Percentiles rank a stretch among this genome's conserved stretches.
Conservation (phyloP, 1,139 yeast genomes). For the Pichia sp. region DNA sequence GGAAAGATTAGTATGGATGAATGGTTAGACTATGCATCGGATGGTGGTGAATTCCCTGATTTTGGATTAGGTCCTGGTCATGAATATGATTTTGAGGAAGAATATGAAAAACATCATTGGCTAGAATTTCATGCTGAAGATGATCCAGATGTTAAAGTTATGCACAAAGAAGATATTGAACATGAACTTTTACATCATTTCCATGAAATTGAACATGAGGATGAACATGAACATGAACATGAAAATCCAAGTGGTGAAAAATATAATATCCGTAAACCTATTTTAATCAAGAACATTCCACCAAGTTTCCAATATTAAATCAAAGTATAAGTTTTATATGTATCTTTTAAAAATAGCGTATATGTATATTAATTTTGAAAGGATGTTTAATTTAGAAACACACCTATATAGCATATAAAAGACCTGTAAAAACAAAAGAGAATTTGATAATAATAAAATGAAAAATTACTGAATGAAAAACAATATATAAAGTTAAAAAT, state of each 20-base stretch:
- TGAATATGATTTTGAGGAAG: conserved; percentile 89
- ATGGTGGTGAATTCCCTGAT: conserved; percentile 80
- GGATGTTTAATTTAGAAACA: conserved; percentile 3
- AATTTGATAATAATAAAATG: neutral
- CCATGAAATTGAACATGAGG: conserved; percentile 75
- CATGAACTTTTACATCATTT: conserved; percentile 86
- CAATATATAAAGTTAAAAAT: conserved; percentile 1
- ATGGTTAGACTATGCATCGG: conserved; percentile 56
- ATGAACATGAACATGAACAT: conserved; percentile 11
- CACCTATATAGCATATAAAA: neutral
- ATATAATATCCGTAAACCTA: conserved; percentile 26
- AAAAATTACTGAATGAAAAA: neutral
- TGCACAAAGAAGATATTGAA: conserved; percentile 85
- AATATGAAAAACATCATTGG: conserved; percentile 96
- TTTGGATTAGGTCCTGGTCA: conserved; percentile 96
- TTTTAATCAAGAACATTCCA: conserved; percentile 35
- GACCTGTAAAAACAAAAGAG: neutral
- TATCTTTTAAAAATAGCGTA: conserved; percentile 1
- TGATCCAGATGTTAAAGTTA: conserved; percentile 75
- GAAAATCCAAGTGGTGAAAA: conserved; percentile 23
- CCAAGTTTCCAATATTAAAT: conserved; percentile 13
- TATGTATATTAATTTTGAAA: conserved; percentile 1
- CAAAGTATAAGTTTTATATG: neutral
- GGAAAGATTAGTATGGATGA: conserved; percentile 61
- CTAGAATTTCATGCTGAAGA: conserved; percentile 69